Base-by-base conservation (phyloP, 139 green algal species). In the Asterochloris erici region DNA sequence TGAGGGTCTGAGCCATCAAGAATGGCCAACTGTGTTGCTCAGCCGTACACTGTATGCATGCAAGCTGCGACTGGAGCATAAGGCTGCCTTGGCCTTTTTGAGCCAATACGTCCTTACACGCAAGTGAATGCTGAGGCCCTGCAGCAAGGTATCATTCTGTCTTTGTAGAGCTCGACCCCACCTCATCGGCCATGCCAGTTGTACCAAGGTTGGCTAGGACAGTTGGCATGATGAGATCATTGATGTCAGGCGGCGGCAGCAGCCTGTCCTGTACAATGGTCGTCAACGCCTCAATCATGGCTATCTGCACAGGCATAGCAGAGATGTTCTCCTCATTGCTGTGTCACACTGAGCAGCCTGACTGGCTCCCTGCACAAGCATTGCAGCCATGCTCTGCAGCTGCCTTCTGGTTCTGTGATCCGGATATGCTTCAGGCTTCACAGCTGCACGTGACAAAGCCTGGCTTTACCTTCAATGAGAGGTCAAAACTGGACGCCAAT, bases 151-250 rank as follows among this genome's bases (percentile, higher is more conserved):
- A 54, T 54, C 38, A 54, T 54, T 54, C 6, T 54, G 66, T 73
- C 21, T 26, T 1, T 26, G 66, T 26, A 73, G 2, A 73, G 19
- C 21, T 24, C 6, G 9, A 63, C 17, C 63, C n/a, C 14, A 82
- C 78, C 78, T 82, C 78, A 74, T 82, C 78, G 60, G 78, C 61
- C 15, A 62, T 60, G 19, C 76, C 76, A 29, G 68, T 62, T 24
- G 54, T 62, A 70, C 54, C 68, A 63, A 81, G 73, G 63, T 74
- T 81, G 63, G 77, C 63, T 16, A 81, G 66, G 2, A 81, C 77
- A 29, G 21, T 81, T 27, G 77, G 77, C 12, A 81, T 24, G 61
- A 81, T 15, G 61, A 73, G 24, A 19, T 81, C 77, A 24, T 63
- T 26, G 10, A 81, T 27, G 27, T 81, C 77, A 17, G n/a, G 60